phyloP scores from a whole-genome alignment of 2,329 filamentous ascomycete genomes.

The Albophoma yamanashiensis region DNA sequence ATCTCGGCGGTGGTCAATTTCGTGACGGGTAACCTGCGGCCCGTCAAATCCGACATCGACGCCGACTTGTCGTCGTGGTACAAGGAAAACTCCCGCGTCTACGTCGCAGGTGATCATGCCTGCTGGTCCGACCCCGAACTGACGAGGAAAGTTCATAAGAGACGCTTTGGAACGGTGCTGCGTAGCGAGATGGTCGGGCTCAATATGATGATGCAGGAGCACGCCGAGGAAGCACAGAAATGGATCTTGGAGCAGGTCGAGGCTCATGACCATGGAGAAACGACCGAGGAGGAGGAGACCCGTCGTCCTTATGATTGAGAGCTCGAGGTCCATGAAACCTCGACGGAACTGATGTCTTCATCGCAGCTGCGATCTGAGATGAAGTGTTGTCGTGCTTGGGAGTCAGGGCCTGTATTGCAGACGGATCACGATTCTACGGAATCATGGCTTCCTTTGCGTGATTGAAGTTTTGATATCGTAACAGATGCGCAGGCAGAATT shows the following conservation, averaged over 20 bases:
- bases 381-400: neutral
- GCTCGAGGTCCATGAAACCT: no score
- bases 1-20: constrained; percentile 72
- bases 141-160: constrained; percentile 46
- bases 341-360: neutral
- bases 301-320: neutral
- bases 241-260: constrained; percentile 37
- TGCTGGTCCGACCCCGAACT: constrained; percentile 61
- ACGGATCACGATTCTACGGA: neutral
- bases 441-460: neutral
- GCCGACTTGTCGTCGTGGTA: constrained; percentile 72
- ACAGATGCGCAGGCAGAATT: no score
- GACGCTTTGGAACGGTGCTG: constrained; percentile 48
- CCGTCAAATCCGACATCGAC: constrained; percentile 70
- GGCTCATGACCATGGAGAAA: constrained; percentile 26
- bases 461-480: no score
- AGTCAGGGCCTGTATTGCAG: neutral
- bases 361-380: neutral
- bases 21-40: constrained; percentile 64
- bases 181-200: constrained; percentile 38
- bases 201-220: constrained; percentile 45
- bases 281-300: constrained; percentile 37
- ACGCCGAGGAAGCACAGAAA: constrained; percentile 37
- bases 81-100: constrained; percentile 68
- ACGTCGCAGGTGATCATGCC: constrained; percentile 62